A percentile compares a stretch with the other conserved stretches of the same genome.
These are phyloP conservation scores for Silene conica DNA, from an alignment of 148 eudicot genomes.

Conservation along the genomic window DNA sequence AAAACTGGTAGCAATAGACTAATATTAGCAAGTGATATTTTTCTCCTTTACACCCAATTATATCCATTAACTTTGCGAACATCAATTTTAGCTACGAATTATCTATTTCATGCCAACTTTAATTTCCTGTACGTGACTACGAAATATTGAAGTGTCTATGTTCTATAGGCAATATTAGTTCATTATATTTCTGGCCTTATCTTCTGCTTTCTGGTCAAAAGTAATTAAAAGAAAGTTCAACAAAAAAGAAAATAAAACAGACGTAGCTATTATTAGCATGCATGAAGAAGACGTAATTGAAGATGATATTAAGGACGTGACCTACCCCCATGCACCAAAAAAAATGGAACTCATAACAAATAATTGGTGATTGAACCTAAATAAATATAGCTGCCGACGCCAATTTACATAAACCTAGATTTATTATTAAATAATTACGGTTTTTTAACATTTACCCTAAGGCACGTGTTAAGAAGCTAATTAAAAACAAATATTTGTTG, in stretches of 20 bases:
- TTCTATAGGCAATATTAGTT: background rate
- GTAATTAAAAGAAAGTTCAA: background rate
- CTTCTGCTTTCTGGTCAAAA: conserved; percentile 26
- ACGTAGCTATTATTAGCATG: conserved; percentile 15
- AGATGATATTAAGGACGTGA: background rate
- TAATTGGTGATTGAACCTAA: too few relatives aligned
- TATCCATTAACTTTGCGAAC: background rate
- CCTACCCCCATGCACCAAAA: background rate
- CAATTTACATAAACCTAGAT: too few relatives aligned
- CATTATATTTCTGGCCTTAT: background rate
- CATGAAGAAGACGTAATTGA: conserved; percentile 13
- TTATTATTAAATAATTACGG: too few relatives aligned
- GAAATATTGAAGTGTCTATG: background rate
- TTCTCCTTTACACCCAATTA: background rate
- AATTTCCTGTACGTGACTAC: conserved; percentile 4
- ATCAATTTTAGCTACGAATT: background rate
- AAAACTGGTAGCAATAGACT: too few relatives aligned
- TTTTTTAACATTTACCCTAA: too few relatives aligned
- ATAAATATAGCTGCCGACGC: too few relatives aligned
- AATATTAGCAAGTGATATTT: background rate
- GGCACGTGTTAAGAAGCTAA: too few relatives aligned
- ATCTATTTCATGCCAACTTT: background rate
- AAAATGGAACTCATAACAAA: too few relatives aligned
- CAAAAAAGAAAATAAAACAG: background rate
- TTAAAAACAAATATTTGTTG: too few relatives aligned